A percentile compares a stretch with the other conserved stretches of the same genome.
Conservation (phyloP, 129 eudicot genomes). For the Lonicera japonica region DNA sequence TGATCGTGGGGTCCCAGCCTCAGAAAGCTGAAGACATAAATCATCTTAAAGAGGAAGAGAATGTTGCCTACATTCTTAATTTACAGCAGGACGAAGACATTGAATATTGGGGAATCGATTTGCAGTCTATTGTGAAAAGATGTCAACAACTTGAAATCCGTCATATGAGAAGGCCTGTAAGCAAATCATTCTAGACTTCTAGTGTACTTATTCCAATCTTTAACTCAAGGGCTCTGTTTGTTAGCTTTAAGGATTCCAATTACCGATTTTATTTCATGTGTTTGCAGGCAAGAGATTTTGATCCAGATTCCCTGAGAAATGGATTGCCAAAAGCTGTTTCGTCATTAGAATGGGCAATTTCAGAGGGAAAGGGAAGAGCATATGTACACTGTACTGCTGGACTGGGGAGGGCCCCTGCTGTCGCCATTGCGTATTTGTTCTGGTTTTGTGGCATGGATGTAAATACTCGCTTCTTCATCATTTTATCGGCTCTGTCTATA, state of each 20-base stretch:
- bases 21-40: constrained; percentile 83
- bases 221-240: background rate
- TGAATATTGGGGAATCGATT: constrained; percentile 81
- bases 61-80: constrained; percentile 85
- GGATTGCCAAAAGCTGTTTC: constrained; percentile 89
- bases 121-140: constrained; percentile 49
- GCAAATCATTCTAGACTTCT: constrained; percentile 24
- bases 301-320: constrained; percentile 81
- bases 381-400: constrained; percentile 98
- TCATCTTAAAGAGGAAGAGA: constrained; percentile 71
- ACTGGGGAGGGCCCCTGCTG: constrained; percentile 96
- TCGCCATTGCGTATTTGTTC: constrained; percentile 87
- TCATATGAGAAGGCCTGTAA: constrained; percentile 98
- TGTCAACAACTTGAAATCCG: constrained; percentile 56
- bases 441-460: constrained; percentile 86
- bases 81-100: constrained; percentile 87
- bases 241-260: background rate
- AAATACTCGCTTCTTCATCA: constrained; percentile 21
- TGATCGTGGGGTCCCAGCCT: constrained; percentile 95
- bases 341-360: constrained; percentile 79
- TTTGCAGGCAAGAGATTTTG: constrained; percentile 84
- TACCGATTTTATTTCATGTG: constrained; percentile 4
- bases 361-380: constrained; percentile 74
- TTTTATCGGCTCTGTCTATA: background rate
- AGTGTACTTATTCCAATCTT: too few relatives aligned